Conservation (phyloP, 805 yeast genomes). For the Jamesozyma jinghongensis region DNA sequence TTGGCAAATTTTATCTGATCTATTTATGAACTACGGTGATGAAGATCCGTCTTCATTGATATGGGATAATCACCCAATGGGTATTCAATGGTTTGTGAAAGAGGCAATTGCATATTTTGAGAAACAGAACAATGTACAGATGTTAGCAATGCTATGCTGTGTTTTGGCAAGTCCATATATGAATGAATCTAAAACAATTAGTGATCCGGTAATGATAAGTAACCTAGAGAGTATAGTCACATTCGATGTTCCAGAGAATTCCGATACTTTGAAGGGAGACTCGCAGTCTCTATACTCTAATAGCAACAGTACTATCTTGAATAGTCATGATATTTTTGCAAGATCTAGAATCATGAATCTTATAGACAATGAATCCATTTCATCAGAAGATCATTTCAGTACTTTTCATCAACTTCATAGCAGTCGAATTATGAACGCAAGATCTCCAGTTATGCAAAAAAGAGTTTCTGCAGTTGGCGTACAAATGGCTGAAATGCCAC, state of each 20-base stretch:
- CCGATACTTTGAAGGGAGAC: constrained; percentile 9
- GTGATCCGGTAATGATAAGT: background rate
- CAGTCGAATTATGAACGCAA: background rate
- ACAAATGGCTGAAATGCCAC: background rate
- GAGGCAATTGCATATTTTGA: constrained; percentile 60
- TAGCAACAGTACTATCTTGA: background rate
- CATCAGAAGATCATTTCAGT: constrained; percentile 22
- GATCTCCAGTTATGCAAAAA: background rate
- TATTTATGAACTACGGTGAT: constrained; percentile 25
- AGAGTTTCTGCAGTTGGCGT: constrained; percentile 1
- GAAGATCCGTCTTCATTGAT: constrained; percentile 33
- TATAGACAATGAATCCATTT: constrained; percentile 13
- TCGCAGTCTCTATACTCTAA: constrained; percentile 9
- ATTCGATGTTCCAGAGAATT: constrained; percentile 9
- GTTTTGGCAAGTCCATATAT: constrained; percentile 36
- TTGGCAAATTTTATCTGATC: constrained; percentile 53
- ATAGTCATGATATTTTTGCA: constrained; percentile 1
- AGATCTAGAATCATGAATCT: constrained; percentile 2
- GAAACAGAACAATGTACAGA: constrained; percentile 58
- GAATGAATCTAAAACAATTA: background rate
- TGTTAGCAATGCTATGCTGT: constrained; percentile 85
- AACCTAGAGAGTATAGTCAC: constrained; percentile 17
- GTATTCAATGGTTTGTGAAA: constrained; percentile 54
- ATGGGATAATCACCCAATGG: constrained; percentile 82
- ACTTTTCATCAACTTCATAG: background rate